Evolutionary conservation across 331 rosid species (phyloP), one percentile per base, ranked within the genome.

Genomic region (Stylosanthes scabra): DNA sequence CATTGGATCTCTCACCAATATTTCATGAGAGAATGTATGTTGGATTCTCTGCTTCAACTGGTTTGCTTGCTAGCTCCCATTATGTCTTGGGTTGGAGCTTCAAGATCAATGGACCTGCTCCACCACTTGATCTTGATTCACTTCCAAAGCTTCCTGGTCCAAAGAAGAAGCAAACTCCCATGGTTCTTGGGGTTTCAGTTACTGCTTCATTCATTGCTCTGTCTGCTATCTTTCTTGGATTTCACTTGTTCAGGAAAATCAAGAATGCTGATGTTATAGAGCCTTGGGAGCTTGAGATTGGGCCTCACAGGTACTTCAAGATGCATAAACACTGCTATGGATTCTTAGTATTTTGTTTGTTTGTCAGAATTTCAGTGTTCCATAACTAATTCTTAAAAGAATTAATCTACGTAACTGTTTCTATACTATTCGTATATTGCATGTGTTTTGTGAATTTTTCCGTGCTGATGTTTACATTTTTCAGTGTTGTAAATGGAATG

Each of bases 21-120:
- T 16, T 90, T 20, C 2, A 69, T 31, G 84, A 90, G 5, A 66
- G 44, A 6, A 88, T 90, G 96, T 90, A 86, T 37, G 83, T 88
- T 49, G 96, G 96, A 1, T 90, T 90, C 74, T 88, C 93, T 46
- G 91, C 96, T 4, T 84, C 93, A 7, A 90, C 96, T 4, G 93
- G 96, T 16, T 27, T 82, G 51, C 93, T 90, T 9, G 83, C 91
- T 1, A 86, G 96, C 75, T 88, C 96, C 28, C 96, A 90, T 66
- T 81, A 77, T 67, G 27, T 86, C n/a, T 56, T 79, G 70, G 95
- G 96, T 9, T 91, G 97, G 96, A 87, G 93, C 77, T 87, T 88
- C 80, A 83, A 86, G 51, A 72, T 88, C 45, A 82, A 80, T 51
- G 94, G 91, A 9, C 57, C 63, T 55, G 58, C 97, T 49, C 82